phyloP scores from a whole-genome alignment of 768 basidiomycete genomes.

The Leccinum broughii region DNA sequence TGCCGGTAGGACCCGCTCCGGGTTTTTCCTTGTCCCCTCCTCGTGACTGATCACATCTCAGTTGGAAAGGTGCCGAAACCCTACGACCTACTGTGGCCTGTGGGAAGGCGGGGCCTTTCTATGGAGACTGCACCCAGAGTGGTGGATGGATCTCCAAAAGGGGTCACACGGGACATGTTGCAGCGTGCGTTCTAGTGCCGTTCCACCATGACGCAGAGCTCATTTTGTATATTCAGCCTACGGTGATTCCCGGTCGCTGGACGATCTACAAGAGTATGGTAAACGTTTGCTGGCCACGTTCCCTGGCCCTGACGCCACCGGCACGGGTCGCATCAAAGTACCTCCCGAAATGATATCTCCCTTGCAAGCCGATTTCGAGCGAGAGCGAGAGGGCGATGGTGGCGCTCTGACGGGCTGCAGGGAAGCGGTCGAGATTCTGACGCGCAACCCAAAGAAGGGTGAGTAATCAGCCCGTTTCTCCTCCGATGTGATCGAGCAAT shows the following conservation, averaged over 20 bases:
- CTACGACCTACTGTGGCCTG: constrained; percentile 86
- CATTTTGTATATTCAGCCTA: constrained; percentile 13
- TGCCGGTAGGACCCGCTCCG: constrained; percentile 49
- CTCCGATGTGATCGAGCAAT: not conserved
- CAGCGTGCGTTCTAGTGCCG: constrained; percentile 19
- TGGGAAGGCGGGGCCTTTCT: constrained; percentile 42
- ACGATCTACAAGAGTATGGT: constrained; percentile 56
- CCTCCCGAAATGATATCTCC: constrained; percentile 29
- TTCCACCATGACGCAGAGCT: not conserved
- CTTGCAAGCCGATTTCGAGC: constrained; percentile 26
- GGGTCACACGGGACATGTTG: constrained; percentile 1
- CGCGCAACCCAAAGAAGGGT: constrained; percentile 89
- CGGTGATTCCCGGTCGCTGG: constrained; percentile 32
- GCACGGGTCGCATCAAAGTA: constrained; percentile 26
- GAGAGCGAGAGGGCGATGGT: constrained; percentile 43
- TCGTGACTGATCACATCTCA: constrained; percentile 20
- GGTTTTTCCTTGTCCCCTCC: not conserved
- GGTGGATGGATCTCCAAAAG: constrained; percentile 23
- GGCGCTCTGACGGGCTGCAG: constrained; percentile 57
- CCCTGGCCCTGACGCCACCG: constrained; percentile 32
- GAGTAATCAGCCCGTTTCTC: constrained; percentile 18
- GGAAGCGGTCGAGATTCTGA: constrained; percentile 89
- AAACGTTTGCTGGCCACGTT: constrained; percentile 49
- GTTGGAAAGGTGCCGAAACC: constrained; percentile 57
- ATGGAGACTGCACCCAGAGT: constrained; percentile 30